phyloP scores from a whole-genome alignment of 352 stramenopile species.

The Globisporangium mamillatum region DNA sequence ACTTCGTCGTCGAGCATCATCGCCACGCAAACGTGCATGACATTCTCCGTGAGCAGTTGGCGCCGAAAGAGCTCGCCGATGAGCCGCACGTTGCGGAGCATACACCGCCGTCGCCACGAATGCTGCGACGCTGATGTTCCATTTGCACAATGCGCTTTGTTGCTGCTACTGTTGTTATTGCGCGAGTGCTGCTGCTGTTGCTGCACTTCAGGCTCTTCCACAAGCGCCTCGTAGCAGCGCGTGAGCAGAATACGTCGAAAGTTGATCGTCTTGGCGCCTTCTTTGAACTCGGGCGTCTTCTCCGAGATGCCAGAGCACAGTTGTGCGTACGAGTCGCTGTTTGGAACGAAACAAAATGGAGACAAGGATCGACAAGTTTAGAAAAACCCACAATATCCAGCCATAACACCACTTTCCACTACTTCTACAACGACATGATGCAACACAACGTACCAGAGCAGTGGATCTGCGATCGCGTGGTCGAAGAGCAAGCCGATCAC shows the following conservation, averaged over 20 bases:
- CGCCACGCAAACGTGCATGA: constrained; percentile 81
- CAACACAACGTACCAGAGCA: constrained; percentile 38
- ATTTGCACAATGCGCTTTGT: constrained; percentile 19
- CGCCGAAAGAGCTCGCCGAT: constrained; percentile 77
- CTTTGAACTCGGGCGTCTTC: constrained; percentile 73
- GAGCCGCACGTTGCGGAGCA: constrained; percentile 71
- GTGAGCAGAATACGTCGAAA: constrained; percentile 77
- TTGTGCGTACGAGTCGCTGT: constrained; percentile 52
- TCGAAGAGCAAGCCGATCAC: constrained; percentile 69
- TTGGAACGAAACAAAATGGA: not conserved
- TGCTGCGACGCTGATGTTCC: constrained; percentile 31
- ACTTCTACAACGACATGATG: not conserved
- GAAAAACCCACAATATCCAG: too few relatives aligned
- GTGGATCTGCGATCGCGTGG: constrained; percentile 59
- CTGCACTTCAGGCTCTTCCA: constrained; percentile 55
- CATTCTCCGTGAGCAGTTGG: constrained; percentile 77
- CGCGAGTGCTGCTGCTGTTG: constrained; percentile 16
- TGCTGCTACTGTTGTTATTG: constrained; percentile 3
- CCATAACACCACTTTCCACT: not conserved
- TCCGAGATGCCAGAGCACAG: constrained; percentile 63
- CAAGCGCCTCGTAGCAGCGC: constrained; percentile 77
- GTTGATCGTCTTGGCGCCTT: constrained; percentile 82
- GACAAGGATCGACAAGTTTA: not conserved
- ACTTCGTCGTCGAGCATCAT: constrained; percentile 83
- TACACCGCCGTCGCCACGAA: constrained; percentile 71